These are phyloP conservation scores for Excoecaria agallocha DNA, from an alignment of 345 rosid genomes.

Conservation along the genomic window DNA sequence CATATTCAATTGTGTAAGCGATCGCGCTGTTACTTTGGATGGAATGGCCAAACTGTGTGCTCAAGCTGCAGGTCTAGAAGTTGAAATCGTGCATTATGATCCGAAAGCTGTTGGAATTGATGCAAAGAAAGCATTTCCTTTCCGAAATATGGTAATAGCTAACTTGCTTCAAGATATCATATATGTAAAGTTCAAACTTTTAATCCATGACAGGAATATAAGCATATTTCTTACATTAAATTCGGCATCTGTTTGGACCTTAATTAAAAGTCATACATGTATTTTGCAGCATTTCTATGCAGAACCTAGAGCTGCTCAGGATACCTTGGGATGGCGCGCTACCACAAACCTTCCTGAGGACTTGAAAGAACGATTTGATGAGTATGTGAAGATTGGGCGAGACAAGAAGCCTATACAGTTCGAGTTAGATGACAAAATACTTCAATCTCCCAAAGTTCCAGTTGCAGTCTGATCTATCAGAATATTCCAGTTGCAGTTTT, in stretches of 20 bases:
- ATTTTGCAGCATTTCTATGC: conserved; percentile 82
- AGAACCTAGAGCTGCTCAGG: conserved; percentile 93
- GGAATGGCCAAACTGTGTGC: conserved; percentile 97
- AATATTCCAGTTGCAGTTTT: conserved; percentile 44
- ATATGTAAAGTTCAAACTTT: background rate
- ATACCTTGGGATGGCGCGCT: conserved; percentile 67
- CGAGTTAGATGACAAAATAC: conserved; percentile 78
- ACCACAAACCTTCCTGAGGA: conserved; percentile 75
- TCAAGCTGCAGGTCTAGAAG: conserved; percentile 67
- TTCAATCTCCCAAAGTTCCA: conserved; percentile 70
- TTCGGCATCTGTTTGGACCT: background rate
- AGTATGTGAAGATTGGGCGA: conserved; percentile 75
- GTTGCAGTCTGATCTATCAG: conserved; percentile 41
- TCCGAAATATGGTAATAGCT: conserved; percentile 73
- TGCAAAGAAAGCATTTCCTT: conserved; percentile 92
- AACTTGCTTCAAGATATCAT: background rate
- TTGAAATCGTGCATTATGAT: conserved; percentile 79
- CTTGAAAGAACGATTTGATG: conserved; percentile 75
- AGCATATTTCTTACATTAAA: background rate
- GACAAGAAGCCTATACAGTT: conserved; percentile 79
- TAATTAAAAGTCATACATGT: background rate
- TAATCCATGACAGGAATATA: background rate
- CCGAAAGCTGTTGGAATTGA: conserved; percentile 82
- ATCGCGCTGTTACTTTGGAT: conserved; percentile 86
- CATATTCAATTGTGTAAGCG: conserved; percentile 86